Percentiles rank a stretch among this genome's conserved stretches.
phyloP scores from a whole-genome alignment of 1,139 yeast genomes.

The Candida glucosophila region DNA sequence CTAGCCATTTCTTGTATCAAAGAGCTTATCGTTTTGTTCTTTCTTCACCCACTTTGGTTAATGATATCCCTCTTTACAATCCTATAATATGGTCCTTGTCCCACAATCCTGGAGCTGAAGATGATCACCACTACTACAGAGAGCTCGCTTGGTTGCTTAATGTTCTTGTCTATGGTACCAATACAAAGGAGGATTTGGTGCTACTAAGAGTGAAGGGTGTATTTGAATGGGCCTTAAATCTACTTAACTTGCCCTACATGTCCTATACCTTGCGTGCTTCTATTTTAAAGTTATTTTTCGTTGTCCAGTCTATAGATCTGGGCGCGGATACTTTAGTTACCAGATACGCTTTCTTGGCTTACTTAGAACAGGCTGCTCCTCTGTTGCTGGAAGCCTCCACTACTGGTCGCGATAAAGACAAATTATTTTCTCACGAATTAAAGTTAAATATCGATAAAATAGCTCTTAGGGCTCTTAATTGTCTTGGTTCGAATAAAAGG shows the following conservation, averaged over 20 bases:
- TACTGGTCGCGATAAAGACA: slow-evolving; percentile 5
- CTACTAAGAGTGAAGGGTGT: slow-evolving; percentile 44
- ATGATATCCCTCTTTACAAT: slow-evolving; percentile 60
- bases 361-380: slow-evolving; percentile 33
- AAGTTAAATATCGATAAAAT: slow-evolving; percentile 38
- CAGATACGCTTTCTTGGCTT: slow-evolving; percentile 50
- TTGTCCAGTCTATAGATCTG: slow-evolving; percentile 44
- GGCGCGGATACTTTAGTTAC: slow-evolving; percentile 59
- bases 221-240: slow-evolving; percentile 59
- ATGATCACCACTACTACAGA: slow-evolving; percentile 45
- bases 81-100: slow-evolving; percentile 26
- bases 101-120: slow-evolving; percentile 23
- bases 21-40: slow-evolving; percentile 54
- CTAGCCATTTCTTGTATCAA: slow-evolving; percentile 68
- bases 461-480: slow-evolving; percentile 33
- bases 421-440: slow-evolving; percentile 23
- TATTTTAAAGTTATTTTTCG: slow-evolving; percentile 36
- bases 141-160: slow-evolving; percentile 64
- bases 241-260: slow-evolving; percentile 42
- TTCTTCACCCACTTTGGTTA: slow-evolving; percentile 43
- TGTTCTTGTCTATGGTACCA: slow-evolving; percentile 37
- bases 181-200: slow-evolving; percentile 41
- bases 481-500: slow-evolving; percentile 42
- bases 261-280: slow-evolving; percentile 28
- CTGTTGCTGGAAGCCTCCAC: slow-evolving; percentile 9